Evolutionary conservation across 768 basidiomycete species (phyloP).

Genomic region (Kwoniella mangroviensis): DNA sequence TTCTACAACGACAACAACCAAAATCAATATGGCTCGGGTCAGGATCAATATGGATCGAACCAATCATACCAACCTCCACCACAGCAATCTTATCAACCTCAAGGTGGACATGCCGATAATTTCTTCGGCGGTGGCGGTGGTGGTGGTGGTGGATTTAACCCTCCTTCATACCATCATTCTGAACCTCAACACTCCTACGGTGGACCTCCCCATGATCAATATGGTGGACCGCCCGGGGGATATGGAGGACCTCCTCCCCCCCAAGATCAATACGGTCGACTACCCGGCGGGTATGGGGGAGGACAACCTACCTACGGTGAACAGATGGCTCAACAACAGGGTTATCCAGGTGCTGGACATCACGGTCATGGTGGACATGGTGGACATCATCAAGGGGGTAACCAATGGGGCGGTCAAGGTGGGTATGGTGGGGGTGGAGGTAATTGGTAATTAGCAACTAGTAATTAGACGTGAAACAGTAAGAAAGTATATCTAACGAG

Average conservation of each 20-base stretch:
- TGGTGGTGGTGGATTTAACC: constrained; percentile 6
- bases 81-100: constrained; percentile 2
- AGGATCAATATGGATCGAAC: constrained; percentile 9
- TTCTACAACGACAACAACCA: constrained; percentile 14
- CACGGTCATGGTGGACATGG: constrained; percentile 16
- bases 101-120: constrained; percentile 17
- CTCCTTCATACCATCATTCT: constrained; percentile 16
- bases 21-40: constrained; percentile 6
- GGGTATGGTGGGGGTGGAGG: constrained; percentile 22
- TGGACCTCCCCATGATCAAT: constrained; percentile 13
- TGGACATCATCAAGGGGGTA: constrained; percentile 1
- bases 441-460: constrained; percentile 6
- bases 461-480: too few species aligned
- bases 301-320: constrained; percentile 12
- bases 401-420: constrained; percentile 21
- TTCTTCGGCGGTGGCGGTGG: constrained; percentile 10
- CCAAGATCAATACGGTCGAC: constrained; percentile 14
- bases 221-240: constrained; percentile 8
- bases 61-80: constrained; percentile 14
- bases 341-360: constrained; percentile 8
- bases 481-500: too few species aligned
- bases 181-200: constrained; percentile 14
- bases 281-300: background rate
- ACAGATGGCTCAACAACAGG: constrained; percentile 16
- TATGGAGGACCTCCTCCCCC: constrained; percentile 23